Conservation (phyloP, 257 asterid genomes). For the Apocynum venetum region DNA sequence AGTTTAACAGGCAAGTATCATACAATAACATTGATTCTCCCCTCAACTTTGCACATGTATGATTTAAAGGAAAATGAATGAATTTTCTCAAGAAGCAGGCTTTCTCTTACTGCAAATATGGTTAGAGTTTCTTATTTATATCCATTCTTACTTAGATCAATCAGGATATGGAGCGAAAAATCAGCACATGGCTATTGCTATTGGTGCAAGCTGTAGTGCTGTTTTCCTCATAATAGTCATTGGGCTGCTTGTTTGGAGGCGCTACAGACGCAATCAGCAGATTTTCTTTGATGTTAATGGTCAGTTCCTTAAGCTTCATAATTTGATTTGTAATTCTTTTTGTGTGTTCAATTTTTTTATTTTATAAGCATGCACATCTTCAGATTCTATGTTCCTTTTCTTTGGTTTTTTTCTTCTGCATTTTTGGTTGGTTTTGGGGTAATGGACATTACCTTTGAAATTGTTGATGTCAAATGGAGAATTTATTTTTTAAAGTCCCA, state of each 20-base stretch:
- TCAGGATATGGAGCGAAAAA: conserved; percentile 41
- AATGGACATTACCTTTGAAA: background rate
- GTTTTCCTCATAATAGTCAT: conserved; percentile 39
- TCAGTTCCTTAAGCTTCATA: conserved; percentile 25
- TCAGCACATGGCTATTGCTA: conserved; percentile 61
- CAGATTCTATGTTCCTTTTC: background rate
- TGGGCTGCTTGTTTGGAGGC: conserved; percentile 75
- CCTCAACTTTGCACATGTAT: background rate
- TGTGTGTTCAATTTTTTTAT: background rate
- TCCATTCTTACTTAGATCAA: conserved; percentile 40
- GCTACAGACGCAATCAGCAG: conserved; percentile 78
- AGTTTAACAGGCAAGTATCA: conserved; percentile 43
- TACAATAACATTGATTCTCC: background rate
- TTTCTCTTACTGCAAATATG: background rate
- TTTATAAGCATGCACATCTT: background rate
- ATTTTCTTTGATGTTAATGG: conserved; percentile 93
- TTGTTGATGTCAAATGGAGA: background rate
- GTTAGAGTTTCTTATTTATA: conserved; percentile 1
- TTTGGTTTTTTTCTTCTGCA: too few species aligned
- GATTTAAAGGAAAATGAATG: background rate
- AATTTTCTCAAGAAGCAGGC: background rate
- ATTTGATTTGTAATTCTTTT: background rate
- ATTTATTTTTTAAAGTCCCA: background rate
- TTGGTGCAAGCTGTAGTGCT: conserved; percentile 66
- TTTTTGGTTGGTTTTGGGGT: background rate